Evolutionary conservation across 345 rosid species (phyloP), one percentile per base, ranked within the genome.

Genomic region (Salix suchowensis): DNA sequence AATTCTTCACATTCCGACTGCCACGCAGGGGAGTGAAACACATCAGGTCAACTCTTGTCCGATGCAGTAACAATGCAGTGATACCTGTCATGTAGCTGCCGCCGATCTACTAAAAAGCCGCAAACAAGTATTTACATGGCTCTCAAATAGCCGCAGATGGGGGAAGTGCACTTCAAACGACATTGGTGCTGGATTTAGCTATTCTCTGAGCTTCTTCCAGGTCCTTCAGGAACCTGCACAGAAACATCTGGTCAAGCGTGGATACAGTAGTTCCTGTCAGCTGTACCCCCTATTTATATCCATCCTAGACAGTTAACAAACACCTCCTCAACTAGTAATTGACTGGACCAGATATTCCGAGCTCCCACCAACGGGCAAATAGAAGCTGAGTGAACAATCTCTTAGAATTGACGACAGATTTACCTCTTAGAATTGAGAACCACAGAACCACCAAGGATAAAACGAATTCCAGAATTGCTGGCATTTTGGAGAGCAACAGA

Each of bases 351-450:
- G 19, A 18, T 6, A 19, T 52, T 6, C 23, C 23, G 7, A 52
- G 58, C n/a, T 52, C 19, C 58, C 23, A 52, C 58, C 58, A 19
- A 19, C 0, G 6, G 58, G 23, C 58, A 52, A 19, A n/a, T 52
- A 52, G 58, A 52, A 52, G 58, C 8, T 19, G 8, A 18, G 58
- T 52, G 58, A 52, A 18, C 58, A 18, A 19, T 18, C 58, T 7
- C 32, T 30, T 30, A 30, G 32, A 2, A 42, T 15, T 36, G 23
- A 36, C 10, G 71, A 55, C 46, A 28, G 80, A 66, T 76, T 34
- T 83, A 89, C 99, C 97, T 96, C 83, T 88, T 93, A 65, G 97
- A 96, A 74, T 89, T 96, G 82, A 90, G 98, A 69, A 93, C 74
- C 21, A 70, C 90, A 0, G 97, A 85, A 32, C 97, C 98, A 16